A percentile compares a stretch with the other conserved stretches of the same genome.
These are phyloP conservation scores for Meira miltonrushii DNA, from an alignment of 1,284 basidiomycete species.

Conservation along the genomic window DNA sequence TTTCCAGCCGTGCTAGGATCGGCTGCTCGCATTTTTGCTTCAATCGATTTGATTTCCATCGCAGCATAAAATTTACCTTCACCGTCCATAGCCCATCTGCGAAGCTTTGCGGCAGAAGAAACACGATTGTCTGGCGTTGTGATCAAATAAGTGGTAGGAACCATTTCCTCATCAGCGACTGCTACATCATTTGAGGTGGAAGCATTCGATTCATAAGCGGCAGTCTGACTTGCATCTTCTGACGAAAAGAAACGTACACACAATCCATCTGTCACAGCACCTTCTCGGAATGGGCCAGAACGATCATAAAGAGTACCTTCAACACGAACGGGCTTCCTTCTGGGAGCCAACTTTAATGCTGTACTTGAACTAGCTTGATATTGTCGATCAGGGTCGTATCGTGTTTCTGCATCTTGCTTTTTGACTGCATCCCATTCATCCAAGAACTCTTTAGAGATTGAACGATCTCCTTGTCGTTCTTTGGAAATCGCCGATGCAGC, in stretches of 20 bases:
- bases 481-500: constrained; percentile 24
- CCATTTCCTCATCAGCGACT: constrained; percentile 10
- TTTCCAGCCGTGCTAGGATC: constrained; percentile 22
- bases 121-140: constrained; percentile 51
- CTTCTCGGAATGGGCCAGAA: constrained; percentile 44
- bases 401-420: neutral
- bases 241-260: constrained; percentile 45
- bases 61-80: constrained; percentile 47
- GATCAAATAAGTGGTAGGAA: constrained; percentile 36
- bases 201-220: neutral
- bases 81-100: constrained; percentile 50
- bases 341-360: constrained; percentile 28
- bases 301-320: constrained; percentile 50
- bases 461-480: constrained; percentile 15
- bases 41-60: constrained; percentile 51
- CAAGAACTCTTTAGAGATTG: constrained; percentile 5
- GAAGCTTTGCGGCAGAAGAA: constrained; percentile 46
- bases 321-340: constrained; percentile 34
- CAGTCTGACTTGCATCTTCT: constrained; percentile 11
- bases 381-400: neutral
- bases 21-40: constrained; percentile 40
- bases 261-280: constrained; percentile 44
- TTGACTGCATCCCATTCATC: constrained; percentile 1
- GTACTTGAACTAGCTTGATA: constrained; percentile 12
- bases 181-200: constrained; percentile 6